Base-by-base conservation (phyloP, 225 moss, liverwort and hornwort genomes). In the Marchantia polymorpha region DNA sequence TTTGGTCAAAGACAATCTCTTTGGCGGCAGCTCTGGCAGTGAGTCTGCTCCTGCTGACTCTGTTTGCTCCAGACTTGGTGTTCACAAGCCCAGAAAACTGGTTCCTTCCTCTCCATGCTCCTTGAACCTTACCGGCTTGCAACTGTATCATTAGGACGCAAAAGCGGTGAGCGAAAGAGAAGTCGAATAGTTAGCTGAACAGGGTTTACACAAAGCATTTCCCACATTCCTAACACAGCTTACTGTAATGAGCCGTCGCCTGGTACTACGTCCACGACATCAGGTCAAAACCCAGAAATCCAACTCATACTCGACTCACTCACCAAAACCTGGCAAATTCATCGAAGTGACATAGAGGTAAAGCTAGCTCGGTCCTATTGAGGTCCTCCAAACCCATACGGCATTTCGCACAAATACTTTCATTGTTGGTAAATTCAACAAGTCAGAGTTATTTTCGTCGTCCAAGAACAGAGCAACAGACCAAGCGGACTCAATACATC, bases 1-100 rank as follows among this genome's bases (percentile, higher is more conserved):
- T 88, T 74, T 91, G 89, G 84, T 92, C 90, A 74, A 94, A 92
- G 48, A 90, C 73, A 63, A 96, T 92, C 47, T 96, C 94, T 79
- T 94, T 94, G 15, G 94, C 89, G 51, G 73, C 74, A 13, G 92
- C 81, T 66, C 90, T 88, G 10, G 92, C 88, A 39, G 84, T 75
- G 25, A 83, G 78, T 72, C 84, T 82, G 61, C 84, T 83, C 71
- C 26, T 49, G 51, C 50, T 81, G 25, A 79, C 80, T 72, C 81
- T 80, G 66, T 73, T 84, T 52, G 77, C 84, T 64, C 51, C 72
- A 49, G 64, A 39, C 73, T 78, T 82, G 19, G 79, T 80, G n/a
- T 55, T 78, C 71, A 81, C 72, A 58, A 54, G 81, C 27, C 84
- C 76, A 14, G 82, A 78, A 74, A 91, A 85, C 82, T 83, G 85